Evolutionary conservation across 2,329 filamentous ascomycete genomes (phyloP).

Genomic region (Davidsoniella neocaledoniae): DNA sequence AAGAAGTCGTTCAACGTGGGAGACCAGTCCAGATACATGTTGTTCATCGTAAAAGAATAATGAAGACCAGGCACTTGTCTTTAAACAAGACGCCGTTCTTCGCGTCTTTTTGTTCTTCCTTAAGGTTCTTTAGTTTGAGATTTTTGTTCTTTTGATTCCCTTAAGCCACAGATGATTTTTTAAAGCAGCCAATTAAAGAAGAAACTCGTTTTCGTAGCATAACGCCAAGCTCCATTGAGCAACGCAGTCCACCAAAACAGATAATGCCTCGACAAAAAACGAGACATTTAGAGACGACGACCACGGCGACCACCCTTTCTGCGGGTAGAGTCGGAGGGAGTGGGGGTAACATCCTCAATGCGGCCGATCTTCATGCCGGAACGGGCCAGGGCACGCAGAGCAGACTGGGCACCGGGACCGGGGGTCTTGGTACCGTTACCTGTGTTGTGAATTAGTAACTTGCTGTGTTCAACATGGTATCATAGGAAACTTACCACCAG

Average conservation of each 20-base stretch:
- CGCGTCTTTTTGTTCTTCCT: constrained; percentile 14
- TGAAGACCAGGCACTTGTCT: constrained; percentile 11
- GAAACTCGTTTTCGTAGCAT: constrained; percentile 13
- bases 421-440: constrained; percentile 99
- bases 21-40: constrained; percentile 13
- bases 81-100: constrained; percentile 10
- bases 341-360: constrained; percentile 99
- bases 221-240: constrained; percentile 11
- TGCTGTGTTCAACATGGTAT: not conserved
- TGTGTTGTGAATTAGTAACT: constrained; percentile 18
- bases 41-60: constrained; percentile 14
- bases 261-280: constrained; percentile 4
- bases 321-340: constrained; percentile 96
- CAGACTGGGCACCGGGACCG: constrained; percentile 95
- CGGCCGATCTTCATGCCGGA: constrained; percentile 99
- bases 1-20: constrained; percentile 6
- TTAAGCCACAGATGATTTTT: constrained; percentile 11
- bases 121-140: constrained; percentile 12
- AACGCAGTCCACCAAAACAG: constrained; percentile 13
- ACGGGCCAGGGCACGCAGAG: constrained; percentile 95
- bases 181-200: constrained; percentile 13
- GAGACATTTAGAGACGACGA: constrained; percentile 79
- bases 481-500: constrained; percentile 54
- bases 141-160: constrained; percentile 14
- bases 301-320: constrained; percentile 99